Conservation (phyloP, 495 filamentous ascomycete species). For the Staphylotrichum tortipilum region DNA sequence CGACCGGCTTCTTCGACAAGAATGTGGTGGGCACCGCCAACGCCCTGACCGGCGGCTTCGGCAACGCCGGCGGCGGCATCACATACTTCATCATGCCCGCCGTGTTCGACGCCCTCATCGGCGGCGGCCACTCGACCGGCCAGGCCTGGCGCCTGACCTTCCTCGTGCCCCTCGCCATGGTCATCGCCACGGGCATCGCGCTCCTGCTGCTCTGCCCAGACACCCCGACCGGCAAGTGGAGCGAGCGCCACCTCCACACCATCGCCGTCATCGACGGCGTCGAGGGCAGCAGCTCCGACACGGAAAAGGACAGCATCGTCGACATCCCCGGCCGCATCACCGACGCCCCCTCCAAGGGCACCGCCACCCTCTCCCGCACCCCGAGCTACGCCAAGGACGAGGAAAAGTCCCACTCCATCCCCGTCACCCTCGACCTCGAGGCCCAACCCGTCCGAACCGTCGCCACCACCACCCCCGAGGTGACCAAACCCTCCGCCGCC, state of each 20-base stretch:
- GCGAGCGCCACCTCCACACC: slow-evolving; percentile 6
- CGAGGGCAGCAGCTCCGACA: not conserved
- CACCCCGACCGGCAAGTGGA: slow-evolving; percentile 71
- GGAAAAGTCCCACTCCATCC: not conserved
- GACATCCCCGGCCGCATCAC: slow-evolving; percentile 47
- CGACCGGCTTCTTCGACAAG: slow-evolving; percentile 92
- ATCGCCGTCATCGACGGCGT: not conserved
- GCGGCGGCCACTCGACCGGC: slow-evolving; percentile 47
- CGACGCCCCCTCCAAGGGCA: slow-evolving; percentile 26
- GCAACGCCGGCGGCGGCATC: slow-evolving; percentile 87
- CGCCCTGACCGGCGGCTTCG: slow-evolving; percentile 74
- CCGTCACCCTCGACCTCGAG: not conserved
- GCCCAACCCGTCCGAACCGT: not conserved
- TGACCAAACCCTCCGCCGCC: slow-evolving; percentile 5
- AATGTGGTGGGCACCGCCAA: slow-evolving; percentile 90
- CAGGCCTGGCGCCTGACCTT: slow-evolving; percentile 80
- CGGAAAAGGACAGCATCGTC: slow-evolving; percentile 30
- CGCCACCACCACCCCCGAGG: not conserved
- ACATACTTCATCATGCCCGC: slow-evolving; percentile 91
- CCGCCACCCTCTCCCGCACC: not conserved
- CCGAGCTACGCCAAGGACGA: not conserved
- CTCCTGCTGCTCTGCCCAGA: slow-evolving; percentile 75
- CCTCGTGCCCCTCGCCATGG: slow-evolving; percentile 72
- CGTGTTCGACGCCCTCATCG: slow-evolving; percentile 72
- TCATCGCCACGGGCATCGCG: slow-evolving; percentile 53